Base-by-base conservation (phyloP, 2,329 filamentous ascomycete genomes). In the Botrytis tulipae region DNA sequence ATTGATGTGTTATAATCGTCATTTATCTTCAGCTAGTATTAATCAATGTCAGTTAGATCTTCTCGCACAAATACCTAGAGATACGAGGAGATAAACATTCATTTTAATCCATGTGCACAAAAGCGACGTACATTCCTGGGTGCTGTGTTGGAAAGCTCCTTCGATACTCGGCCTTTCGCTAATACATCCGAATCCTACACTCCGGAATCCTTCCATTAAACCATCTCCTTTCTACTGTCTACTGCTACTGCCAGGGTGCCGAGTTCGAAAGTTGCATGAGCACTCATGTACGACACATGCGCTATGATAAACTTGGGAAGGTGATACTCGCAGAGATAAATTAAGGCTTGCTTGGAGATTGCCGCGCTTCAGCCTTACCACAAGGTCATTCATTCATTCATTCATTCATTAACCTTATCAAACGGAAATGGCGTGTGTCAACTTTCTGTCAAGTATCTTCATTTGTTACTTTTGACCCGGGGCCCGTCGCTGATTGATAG, bases 361-460 rank as follows among this genome's bases (percentile, higher is more conserved):
- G 70, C 35, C 46, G 46, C 60, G 35, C 70, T 71, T 72, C 60
- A 72, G 70, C 70, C 70, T 72, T 72, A 67, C 46, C n/a, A 37
- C 40, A 72, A 57, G 46, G 35, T 44, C n/a, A 10, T 20, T 16
- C 48, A 61, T 29, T 29, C 48, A 61, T 51, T 44, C n/a, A 10
- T 20, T 16, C 48, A 61, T 20, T 16, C 48, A 61, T 29, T 29
- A 16, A 35, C n/a, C 16, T 63, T 48, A 40, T 25, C 32, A 51
- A 40, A 29, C 32, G 35, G 32, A 35, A 40, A 54, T 32, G 46
- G 65, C 35, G 35, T 54, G 46, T 40, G 29, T 54, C 51, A 29
- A 29, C 25, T 54, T 54, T n/a, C 25, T n/a, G 51, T 29, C 46
- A 40, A 42, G 4, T 29, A 42, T 54, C 1, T 10, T 54, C 32